Evolutionary conservation across 495 filamentous ascomycete genomes (phyloP).

Genomic region (Hypoxylon rickii): DNA sequence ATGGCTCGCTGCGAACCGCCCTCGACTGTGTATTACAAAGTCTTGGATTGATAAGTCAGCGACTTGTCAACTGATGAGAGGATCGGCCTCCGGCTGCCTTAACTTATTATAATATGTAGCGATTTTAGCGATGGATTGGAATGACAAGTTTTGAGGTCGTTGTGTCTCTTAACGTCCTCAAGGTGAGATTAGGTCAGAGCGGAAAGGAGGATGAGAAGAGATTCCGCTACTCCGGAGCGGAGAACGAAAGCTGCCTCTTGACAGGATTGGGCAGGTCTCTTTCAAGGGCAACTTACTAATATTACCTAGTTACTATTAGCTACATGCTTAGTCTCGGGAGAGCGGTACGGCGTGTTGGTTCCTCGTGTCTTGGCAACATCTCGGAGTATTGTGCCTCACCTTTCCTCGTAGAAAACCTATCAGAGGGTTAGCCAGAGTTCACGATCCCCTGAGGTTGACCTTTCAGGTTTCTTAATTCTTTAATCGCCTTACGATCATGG

Average conservation of each 20-base stretch:
- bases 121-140: conserved; percentile 13
- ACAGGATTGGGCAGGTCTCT: conserved; percentile 22
- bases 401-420: no score
- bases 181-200: conserved; percentile 23
- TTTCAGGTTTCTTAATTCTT: background rate
- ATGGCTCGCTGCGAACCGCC: conserved; percentile 17
- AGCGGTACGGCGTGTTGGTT: conserved; percentile 33
- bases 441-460: conserved; percentile 6
- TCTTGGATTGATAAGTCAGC: conserved; percentile 26
- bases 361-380: conserved; percentile 27
- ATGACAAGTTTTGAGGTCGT: conserved; percentile 2
- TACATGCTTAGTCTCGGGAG: conserved; percentile 33
- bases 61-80: conserved; percentile 9
- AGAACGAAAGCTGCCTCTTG: conserved; percentile 12
- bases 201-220: conserved; percentile 23
- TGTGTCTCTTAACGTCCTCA: background rate
- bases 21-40: conserved; percentile 14
- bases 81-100: conserved; percentile 1
- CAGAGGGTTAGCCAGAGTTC: no score
- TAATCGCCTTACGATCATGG: conserved; percentile 15
- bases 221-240: conserved; percentile 29
- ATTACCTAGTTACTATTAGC: conserved; percentile 7
- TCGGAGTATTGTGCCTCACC: conserved; percentile 11
- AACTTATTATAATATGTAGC: conserved; percentile 3
- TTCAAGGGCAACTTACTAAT: background rate